These are phyloP conservation scores for Samsoniella hepiali DNA, from an alignment of 2,329 filamentous ascomycete genomes.

Conservation along the genomic window DNA sequence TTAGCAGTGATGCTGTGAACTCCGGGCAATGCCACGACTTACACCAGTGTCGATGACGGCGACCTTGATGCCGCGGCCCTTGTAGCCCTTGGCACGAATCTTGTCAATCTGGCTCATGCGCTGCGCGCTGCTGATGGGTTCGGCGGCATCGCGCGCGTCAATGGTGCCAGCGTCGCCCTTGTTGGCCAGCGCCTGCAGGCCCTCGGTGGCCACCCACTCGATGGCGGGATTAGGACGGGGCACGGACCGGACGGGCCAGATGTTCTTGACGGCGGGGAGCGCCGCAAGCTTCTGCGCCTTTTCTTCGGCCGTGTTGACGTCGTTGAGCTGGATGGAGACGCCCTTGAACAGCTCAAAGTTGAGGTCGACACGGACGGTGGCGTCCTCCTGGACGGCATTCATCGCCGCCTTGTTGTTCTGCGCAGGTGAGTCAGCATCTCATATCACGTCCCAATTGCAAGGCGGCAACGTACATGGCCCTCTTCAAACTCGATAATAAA, in stretches of 20 bases:
- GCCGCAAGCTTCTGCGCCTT: slow-evolving; percentile 39
- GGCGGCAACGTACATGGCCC: slow-evolving; percentile 37
- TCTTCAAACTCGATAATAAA: slow-evolving; percentile 55
- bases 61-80: slow-evolving; percentile 51
- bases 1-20: not conserved
- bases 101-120: slow-evolving; percentile 56
- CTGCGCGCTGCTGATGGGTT: slow-evolving; percentile 43
- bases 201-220: slow-evolving; percentile 40
- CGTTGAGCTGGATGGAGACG: slow-evolving; percentile 50
- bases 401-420: slow-evolving; percentile 39
- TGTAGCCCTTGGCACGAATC: slow-evolving; percentile 46
- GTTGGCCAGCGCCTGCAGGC: slow-evolving; percentile 12
- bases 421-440: not conserved
- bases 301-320: slow-evolving; percentile 42
- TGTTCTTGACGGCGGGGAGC: slow-evolving; percentile 44
- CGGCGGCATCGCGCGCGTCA: slow-evolving; percentile 21
- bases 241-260: slow-evolving; percentile 46
- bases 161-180: not conserved
- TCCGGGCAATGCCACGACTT: slow-evolving; percentile 27
- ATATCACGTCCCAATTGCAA: too few species aligned
- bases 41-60: slow-evolving; percentile 54
- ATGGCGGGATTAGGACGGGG: slow-evolving; percentile 44
- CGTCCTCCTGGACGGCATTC: slow-evolving; percentile 37
- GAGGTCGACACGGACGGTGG: slow-evolving; percentile 45
- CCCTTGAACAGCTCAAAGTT: slow-evolving; percentile 53